Base-by-base conservation (phyloP, 768 basidiomycete species). In the Mycena rebaudengoi region DNA sequence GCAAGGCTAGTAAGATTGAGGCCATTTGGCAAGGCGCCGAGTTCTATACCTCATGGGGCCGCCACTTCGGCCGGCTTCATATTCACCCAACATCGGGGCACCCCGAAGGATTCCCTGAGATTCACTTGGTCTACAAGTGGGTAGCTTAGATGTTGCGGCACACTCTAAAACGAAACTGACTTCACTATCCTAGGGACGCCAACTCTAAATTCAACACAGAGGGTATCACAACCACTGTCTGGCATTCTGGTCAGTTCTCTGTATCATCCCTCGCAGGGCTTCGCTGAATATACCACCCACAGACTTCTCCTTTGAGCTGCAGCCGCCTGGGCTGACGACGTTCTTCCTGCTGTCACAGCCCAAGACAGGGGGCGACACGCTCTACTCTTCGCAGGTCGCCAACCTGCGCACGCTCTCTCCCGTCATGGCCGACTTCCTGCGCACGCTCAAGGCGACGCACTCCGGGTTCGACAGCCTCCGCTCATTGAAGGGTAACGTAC, bases 11-110 rank as follows among this genome's bases (percentile, higher is more conserved):
- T n/a, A n/a, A n/a, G n/a, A n/a, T n/a, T n/a, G n/a, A n/a, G n/a
- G n/a, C n/a, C n/a, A n/a, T n/a, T n/a, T n/a, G n/a, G n/a, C n/a
- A n/a, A n/a, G n/a, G 85, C 3, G 83, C 87, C 35, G 88, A 88
- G 23, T 86, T 84, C 69, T 91, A 89, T 72, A 59, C 55, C 8
- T 58, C 61, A 14, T 68, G 62, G 62, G 66, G 66, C 2, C 32
- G 39, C 18, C 66, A 68, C 33, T 68, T 68, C 49, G 66, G 66
- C 12, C 51, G 26, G 25, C 79, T 94, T 18, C 94, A 95, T 74
- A 86, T 92, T 66, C 94, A 95, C 70, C 92, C 94, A 5, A 92
- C 91, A 3, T 90, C 89, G 12, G 92, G 91, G 0, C 91, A 94
- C 70, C 94, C 94, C 25, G 78, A 84, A 64, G 85, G 83, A 35